Conservation (phyloP, 768 basidiomycete genomes). For the Strobilomyces echinocephalus region DNA sequence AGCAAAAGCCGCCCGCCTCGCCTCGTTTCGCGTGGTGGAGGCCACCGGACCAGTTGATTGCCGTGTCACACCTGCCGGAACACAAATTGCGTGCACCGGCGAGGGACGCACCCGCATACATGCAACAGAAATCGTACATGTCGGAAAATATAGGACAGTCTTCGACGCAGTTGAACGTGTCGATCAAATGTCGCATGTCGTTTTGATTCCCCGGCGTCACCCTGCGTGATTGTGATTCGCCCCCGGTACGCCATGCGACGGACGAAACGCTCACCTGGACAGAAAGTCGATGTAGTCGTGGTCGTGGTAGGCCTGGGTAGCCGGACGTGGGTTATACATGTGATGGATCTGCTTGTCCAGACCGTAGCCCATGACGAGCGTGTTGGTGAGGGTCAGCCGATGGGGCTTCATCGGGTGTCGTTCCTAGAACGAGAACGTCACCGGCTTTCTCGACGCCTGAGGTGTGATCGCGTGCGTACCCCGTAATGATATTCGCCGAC, state of each 20-base stretch:
- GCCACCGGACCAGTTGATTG: conserved; percentile 98
- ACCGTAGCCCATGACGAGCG: conserved; percentile 93
- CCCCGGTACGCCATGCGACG: neutral
- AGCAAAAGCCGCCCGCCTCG: conserved; percentile 98
- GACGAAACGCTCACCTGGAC: conserved; percentile 54
- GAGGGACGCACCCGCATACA: conserved; percentile 90
- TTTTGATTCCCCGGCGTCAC: conserved; percentile 75
- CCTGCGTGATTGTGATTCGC: conserved; percentile 36
- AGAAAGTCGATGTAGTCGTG: conserved; percentile 94
- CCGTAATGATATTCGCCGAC: conserved; percentile 97
- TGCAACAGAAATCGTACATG: conserved; percentile 89
- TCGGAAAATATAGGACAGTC: conserved; percentile 96
- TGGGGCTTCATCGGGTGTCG: conserved; percentile 99
- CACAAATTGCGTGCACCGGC: conserved; percentile 87
- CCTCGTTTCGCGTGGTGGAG: conserved; percentile 97
- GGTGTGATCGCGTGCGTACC: conserved; percentile 41
- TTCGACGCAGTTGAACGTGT: conserved; percentile 90
- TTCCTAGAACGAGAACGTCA: conserved; percentile 52
- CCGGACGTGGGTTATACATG: conserved; percentile 83
- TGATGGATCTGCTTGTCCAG: conserved; percentile 92
- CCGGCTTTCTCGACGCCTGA: neutral
- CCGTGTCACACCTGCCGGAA: conserved; percentile 86
- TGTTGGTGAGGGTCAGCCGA: conserved; percentile 91
- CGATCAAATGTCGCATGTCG: conserved; percentile 72
- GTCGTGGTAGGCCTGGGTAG: conserved; percentile 91